Conservation (phyloP, 2,329 filamentous ascomycete species). For the Aureobasidium sp. region DNA sequence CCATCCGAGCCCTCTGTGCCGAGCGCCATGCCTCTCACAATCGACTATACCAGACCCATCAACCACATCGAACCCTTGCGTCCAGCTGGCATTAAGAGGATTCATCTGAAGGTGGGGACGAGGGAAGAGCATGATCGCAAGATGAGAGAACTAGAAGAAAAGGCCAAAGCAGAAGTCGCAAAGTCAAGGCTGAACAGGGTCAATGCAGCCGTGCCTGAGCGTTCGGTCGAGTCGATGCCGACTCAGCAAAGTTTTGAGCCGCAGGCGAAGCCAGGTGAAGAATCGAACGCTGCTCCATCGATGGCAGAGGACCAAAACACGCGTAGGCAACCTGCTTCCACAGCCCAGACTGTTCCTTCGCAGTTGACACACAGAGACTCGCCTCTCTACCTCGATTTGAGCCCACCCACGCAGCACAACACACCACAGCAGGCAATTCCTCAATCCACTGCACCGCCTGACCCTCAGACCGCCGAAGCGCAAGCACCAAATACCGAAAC, state of each 20-base stretch:
- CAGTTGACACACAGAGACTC: neutral
- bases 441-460: neutral
- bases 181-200: neutral
- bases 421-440: neutral
- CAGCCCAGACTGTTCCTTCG: neutral
- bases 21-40: slow-evolving; percentile 9
- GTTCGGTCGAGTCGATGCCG: neutral
- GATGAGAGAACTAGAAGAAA: slow-evolving; percentile 37
- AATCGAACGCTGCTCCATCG: neutral
- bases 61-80: slow-evolving; percentile 15
- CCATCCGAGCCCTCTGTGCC: slow-evolving; percentile 1
- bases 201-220: neutral
- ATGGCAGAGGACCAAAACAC: neutral
- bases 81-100: slow-evolving; percentile 36
- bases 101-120: slow-evolving; percentile 53
- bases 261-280: fast-evolving
- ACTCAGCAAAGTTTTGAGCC: neutral
- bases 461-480: neutral
- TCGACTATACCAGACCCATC: slow-evolving; percentile 13
- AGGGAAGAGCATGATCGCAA: slow-evolving; percentile 49
- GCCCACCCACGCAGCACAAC: neutral
- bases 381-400: neutral
- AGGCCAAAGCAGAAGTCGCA: slow-evolving; percentile 28
- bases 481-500: neutral
- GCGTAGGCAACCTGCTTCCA: neutral